phyloP scores from a whole-genome alignment of 306 rosid genomes.

The Inga oerstediana region DNA sequence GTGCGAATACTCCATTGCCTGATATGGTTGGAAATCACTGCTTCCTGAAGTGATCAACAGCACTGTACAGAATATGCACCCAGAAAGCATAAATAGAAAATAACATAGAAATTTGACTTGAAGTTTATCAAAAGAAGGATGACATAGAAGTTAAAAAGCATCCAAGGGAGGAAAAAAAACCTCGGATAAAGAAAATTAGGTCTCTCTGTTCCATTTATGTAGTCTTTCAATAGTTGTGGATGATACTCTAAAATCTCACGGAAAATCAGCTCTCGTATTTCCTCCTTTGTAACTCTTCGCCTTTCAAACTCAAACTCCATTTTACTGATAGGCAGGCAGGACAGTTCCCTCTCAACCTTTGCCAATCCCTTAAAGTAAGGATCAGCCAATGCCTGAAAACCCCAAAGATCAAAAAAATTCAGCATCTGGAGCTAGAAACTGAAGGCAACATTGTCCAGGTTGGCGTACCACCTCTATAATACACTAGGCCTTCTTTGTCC shows the following conservation, averaged over 20 bases:
- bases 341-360: conserved; percentile 90
- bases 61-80: conserved; percentile 53
- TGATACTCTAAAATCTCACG: conserved; percentile 94
- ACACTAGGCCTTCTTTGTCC: conserved; percentile 10
- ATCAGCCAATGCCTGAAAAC: conserved; percentile 80
- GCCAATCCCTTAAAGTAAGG: conserved; percentile 91
- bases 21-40: conserved; percentile 38
- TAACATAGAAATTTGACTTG: neutral
- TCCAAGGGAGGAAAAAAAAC: conserved; percentile 24
- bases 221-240: conserved; percentile 92
- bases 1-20: too few species aligned
- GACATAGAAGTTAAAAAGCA: neutral
- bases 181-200: conserved; percentile 97
- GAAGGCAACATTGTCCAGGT: conserved; percentile 19
- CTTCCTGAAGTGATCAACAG: conserved; percentile 89
- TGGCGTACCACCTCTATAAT: conserved; percentile 13
- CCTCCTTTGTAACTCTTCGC: conserved; percentile 90
- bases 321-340: conserved; percentile 93
- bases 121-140: neutral
- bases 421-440: conserved; percentile 1
- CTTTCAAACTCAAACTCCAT: conserved; percentile 99
- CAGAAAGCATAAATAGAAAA: conserved; percentile 19
- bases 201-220: conserved; percentile 92
- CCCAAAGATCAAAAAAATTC: conserved; percentile 17
- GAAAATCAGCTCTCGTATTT: conserved; percentile 87